These are phyloP conservation scores for Gyrodon lividus DNA, from an alignment of 768 basidiomycete species.

Conservation along the genomic window DNA sequence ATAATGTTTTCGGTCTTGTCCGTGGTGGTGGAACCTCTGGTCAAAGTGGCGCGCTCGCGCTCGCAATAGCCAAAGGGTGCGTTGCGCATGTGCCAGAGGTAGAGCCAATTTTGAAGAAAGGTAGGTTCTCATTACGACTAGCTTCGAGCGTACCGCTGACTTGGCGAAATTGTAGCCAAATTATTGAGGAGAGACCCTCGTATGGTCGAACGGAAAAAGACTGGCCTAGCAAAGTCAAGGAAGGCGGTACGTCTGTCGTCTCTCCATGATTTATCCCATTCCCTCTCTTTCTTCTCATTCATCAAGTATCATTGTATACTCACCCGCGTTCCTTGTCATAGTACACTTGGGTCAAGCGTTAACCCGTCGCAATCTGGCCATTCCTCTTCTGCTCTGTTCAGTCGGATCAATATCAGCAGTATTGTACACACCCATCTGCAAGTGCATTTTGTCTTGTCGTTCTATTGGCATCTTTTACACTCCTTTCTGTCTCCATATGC, in stretches of 20 bases:
- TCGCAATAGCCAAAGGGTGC: conserved; percentile 74
- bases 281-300: neutral
- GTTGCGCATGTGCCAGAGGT: conserved; percentile 69
- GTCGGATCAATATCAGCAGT: neutral
- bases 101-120: conserved; percentile 64
- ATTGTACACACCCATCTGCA: neutral
- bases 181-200: conserved; percentile 88
- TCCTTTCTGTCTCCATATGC: too few species aligned
- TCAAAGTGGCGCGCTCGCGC: conserved; percentile 84
- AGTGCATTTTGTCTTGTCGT: neutral
- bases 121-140: conserved; percentile 42
- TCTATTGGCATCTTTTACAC: neutral
- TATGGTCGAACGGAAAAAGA: conserved; percentile 99
- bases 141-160: neutral
- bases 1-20: conserved; percentile 72
- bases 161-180: conserved; percentile 54
- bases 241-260: conserved; percentile 66
- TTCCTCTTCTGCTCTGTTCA: neutral
- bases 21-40: conserved; percentile 90
- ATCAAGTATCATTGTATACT: conserved; percentile 1
- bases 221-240: conserved; percentile 87
- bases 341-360: conserved; percentile 98
- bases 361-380: conserved; percentile 17
- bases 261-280: neutral
- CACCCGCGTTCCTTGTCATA: conserved; percentile 29